A percentile compares a stretch with the other conserved stretches of the same genome.
These are phyloP conservation scores for Biscutella auriculata DNA, from an alignment of 441 rosid genomes.

Conservation along the genomic window DNA sequence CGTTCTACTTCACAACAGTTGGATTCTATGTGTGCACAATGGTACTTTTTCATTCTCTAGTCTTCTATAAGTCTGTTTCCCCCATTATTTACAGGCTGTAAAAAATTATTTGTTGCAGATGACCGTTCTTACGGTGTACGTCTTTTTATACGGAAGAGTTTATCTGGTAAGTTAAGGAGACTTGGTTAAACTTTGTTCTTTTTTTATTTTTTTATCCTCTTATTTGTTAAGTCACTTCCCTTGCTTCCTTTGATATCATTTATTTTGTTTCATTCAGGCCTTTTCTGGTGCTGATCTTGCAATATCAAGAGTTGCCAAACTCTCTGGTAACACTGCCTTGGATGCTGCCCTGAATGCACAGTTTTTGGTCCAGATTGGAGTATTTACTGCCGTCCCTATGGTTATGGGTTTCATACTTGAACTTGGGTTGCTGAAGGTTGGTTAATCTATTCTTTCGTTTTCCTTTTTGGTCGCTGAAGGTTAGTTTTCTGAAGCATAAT, in stretches of 20 bases:
- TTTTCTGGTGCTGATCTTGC: slow-evolving; percentile 78
- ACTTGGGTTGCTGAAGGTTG: slow-evolving; percentile 75
- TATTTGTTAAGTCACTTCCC: neutral
- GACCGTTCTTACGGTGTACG: slow-evolving; percentile 86
- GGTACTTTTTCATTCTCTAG: slow-evolving; percentile 32
- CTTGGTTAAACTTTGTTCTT: neutral
- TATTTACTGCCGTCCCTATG: slow-evolving; percentile 99
- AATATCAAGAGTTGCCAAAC: slow-evolving; percentile 41
- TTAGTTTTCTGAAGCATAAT: neutral
- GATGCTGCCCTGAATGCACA: slow-evolving; percentile 88
- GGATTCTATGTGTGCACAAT: slow-evolving; percentile 93
- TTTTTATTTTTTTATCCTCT: neutral
- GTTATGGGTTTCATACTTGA: slow-evolving; percentile 96
- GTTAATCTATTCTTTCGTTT: slow-evolving; percentile 20
- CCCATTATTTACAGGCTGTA: slow-evolving; percentile 16
- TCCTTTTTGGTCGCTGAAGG: neutral
- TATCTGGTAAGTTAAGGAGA: slow-evolving; percentile 59
- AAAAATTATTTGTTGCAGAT: slow-evolving; percentile 46
- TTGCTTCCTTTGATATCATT: neutral
- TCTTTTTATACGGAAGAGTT: slow-evolving; percentile 80
- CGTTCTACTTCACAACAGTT: slow-evolving; percentile 91
- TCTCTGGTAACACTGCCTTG: slow-evolving; percentile 65
- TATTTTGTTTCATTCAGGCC: slow-evolving; percentile 42
- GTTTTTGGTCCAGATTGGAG: slow-evolving; percentile 91
- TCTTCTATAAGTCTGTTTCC: slow-evolving; percentile 12